Base-by-base conservation (phyloP, 176 grass and related monocot species). In the Pharus latifolius region DNA sequence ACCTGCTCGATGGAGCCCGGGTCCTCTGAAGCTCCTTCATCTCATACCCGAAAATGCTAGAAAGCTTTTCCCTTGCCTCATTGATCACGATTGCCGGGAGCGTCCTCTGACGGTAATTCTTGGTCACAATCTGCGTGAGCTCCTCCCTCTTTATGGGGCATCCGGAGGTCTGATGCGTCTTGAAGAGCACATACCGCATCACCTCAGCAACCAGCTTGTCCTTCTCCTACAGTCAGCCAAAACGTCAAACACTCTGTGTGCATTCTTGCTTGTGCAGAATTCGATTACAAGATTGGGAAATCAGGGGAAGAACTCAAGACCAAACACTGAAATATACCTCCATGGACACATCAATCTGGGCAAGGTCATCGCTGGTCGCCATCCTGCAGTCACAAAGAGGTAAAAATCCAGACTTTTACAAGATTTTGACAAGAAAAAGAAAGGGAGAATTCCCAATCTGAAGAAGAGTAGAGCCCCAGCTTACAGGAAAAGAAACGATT, bases 91-190 rank as follows among this genome's bases (percentile, higher is more conserved):
- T 76, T 3, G 82, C 62, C 1, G 94, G 89, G 34, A 92, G 86
- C 1, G 60, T 56, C 5, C 89, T 76, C 70, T 97, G 94, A 56
- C 75, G 74, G 70, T 97, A 97, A 59, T 92, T 92, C 81, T 83
- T 97, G 14, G 89, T 97, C 56, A 97, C n/a, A 34, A 92, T 82
- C 37, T 84, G 78, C 0, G 89, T 90, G 65, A 98, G 63, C 69
- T 92, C 94, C 67, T 92, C 94, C 66, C 94, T 75, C 74, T 84
- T 98, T 77, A 98, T 88, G 56, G 94, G 89, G 74, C 80, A 90
- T 24, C 81, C 89, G 17, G 83, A 63, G 68, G 33, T 90, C 55
- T 97, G 94, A 52, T 92, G 81, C 32, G 74, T 80, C 83, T 83
- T 90, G 70, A 97, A 97, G 40, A 97, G 83, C 70, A 87, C 51